Evolutionary conservation across 1,284 basidiomycete genomes (phyloP), one percentile per base, ranked within the genome.

Genomic region (Cerioporus squamosus): DNA sequence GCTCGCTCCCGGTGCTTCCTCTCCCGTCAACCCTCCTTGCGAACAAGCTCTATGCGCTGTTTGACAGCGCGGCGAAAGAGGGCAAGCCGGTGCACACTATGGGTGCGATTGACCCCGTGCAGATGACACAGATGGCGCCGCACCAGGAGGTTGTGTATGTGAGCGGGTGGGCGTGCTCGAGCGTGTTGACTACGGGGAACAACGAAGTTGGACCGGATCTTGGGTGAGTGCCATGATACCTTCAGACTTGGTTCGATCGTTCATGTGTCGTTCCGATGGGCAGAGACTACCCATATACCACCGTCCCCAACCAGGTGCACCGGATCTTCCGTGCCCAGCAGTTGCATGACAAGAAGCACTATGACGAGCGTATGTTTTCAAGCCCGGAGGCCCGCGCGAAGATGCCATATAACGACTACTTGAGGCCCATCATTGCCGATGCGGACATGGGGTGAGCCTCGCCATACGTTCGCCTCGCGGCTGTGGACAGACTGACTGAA

Each of bases 161-260:
- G 24, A 97, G 94, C 40, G 97, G 97, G 24, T 99, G 94, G 88
- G 94, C 92, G 23, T 85, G 87, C 38, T 93, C 90, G 45, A 98
- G 95, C 59, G 84, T 95, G 56, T 81, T 94, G 51, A 94, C 93
- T 23, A 97, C 95, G 1, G 91, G 88, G 29, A 93, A 87, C 70
- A 96, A 98, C 70, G 97, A 99, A 78, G 96, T 98, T 53, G 97
- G 97, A 44, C 97, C 97, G 40, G 97, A 99, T 80, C 87, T 99
- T 72, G 97, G 96, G 93, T 93, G 69, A 69, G 84, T 48, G 33
- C 20, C 7, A 5, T 5, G 24, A 14, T 20, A 12, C 12, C 17
- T 12, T 18, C 17, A 18, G 18, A 40, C 15, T 43, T 14, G 22
- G 12, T 26, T 18, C 22, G 33, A 4, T 12, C n/a, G 9, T 29